These are phyloP conservation scores for Rhizopus delemar DNA, from an alignment of 371 early-diverging fungal genomes.

Conservation along the genomic window DNA sequence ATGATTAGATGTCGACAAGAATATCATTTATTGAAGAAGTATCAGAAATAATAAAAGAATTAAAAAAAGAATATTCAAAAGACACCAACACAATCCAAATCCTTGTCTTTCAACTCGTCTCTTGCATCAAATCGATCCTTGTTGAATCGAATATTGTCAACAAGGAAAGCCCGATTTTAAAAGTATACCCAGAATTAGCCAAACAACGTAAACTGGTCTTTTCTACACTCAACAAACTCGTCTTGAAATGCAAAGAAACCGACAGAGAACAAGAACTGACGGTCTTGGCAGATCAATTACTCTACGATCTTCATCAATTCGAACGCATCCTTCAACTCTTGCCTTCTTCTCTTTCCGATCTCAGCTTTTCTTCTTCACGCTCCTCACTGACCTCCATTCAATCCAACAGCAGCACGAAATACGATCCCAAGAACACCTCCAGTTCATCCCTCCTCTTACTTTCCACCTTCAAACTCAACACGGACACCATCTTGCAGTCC, in stretches of 20 bases:
- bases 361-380: constrained; percentile 21
- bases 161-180: constrained; percentile 45
- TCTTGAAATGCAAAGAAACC: constrained; percentile 40
- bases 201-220: constrained; percentile 42
- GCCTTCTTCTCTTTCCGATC: constrained; percentile 11
- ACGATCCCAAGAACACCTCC: neutral
- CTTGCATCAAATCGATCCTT: constrained; percentile 41
- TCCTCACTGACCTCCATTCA: constrained; percentile 26
- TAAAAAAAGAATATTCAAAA: constrained; percentile 12
- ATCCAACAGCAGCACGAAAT: neutral
- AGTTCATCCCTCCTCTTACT: neutral
- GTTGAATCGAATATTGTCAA: constrained; percentile 42
- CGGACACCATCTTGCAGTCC: constrained; percentile 32
- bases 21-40: constrained; percentile 9
- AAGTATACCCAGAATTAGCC: constrained; percentile 40
- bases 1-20: neutral
- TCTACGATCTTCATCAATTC: neutral
- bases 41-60: neutral
- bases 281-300: neutral
- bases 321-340: constrained; percentile 13
- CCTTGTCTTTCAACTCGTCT: constrained; percentile 37
- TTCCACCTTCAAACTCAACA: constrained; percentile 19
- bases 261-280: constrained; percentile 15
- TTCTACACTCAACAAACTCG: constrained; percentile 40
- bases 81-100: constrained; percentile 21